Conservation (phyloP, 495 filamentous ascomycete species). For the Recurvomyces mirabilis region DNA sequence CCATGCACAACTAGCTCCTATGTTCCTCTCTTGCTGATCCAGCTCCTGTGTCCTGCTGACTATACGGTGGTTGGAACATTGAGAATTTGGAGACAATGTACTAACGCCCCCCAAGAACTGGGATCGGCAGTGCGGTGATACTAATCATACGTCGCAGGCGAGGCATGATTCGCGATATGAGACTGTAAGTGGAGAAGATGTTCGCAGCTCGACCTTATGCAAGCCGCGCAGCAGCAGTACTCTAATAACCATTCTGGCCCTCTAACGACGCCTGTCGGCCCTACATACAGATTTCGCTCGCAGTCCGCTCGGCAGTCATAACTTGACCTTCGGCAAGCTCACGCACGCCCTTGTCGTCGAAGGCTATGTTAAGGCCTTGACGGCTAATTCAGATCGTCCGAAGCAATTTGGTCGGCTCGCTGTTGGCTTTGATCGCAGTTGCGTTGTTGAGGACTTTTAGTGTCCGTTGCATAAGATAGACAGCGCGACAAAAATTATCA, state of each 20-base stretch:
- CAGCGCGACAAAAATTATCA: slow-evolving; percentile 65
- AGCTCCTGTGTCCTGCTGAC: too few species aligned
- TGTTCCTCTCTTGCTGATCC: too few species aligned
- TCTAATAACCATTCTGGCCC: neutral
- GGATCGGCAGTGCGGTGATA: too few species aligned
- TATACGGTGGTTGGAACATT: too few species aligned
- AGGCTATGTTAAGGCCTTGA: slow-evolving; percentile 65
- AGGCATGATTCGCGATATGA: too few species aligned
- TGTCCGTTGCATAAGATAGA: slow-evolving; percentile 73
- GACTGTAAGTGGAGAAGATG: too few species aligned
- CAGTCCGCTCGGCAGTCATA: slow-evolving; percentile 64
- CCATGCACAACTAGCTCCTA: too few species aligned
- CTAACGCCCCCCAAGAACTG: too few species aligned
- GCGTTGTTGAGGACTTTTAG: slow-evolving; percentile 55
- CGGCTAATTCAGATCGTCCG: slow-evolving; percentile 59
- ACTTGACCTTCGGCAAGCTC: slow-evolving; percentile 85
- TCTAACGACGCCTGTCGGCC: neutral
- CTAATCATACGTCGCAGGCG: too few species aligned
- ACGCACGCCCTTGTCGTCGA: slow-evolving; percentile 85
- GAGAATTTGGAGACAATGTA: too few species aligned
- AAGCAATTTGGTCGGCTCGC: slow-evolving; percentile 58
- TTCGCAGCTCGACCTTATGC: slow-evolving; percentile 1
- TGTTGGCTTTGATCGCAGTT: slow-evolving; percentile 63
- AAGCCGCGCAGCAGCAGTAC: neutral
- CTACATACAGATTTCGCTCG: neutral